phyloP scores from a whole-genome alignment of 495 filamentous ascomycete species.

The Tuber magnatum region DNA sequence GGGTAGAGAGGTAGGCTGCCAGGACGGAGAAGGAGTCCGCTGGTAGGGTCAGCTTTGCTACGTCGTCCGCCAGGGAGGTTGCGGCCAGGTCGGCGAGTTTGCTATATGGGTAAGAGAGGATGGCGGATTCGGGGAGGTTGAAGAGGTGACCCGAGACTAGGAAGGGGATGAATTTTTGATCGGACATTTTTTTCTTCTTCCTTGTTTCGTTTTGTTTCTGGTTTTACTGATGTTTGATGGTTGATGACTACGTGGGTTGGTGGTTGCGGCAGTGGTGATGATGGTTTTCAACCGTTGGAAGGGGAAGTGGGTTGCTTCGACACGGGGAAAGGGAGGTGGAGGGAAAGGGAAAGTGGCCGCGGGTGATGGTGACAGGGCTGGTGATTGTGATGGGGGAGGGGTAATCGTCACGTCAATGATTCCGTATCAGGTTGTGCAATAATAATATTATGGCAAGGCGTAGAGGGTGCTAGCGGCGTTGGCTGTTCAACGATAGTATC shows the following conservation, averaged over 20 bases:
- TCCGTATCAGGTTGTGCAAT: neutral
- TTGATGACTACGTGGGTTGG: constrained; percentile 3
- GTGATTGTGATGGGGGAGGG: neutral
- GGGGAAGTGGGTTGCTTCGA: neutral
- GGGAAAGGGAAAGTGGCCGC: neutral
- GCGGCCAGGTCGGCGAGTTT: constrained; percentile 27
- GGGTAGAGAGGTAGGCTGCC: constrained; percentile 18
- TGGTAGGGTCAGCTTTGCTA: constrained; percentile 20
- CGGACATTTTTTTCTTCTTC: constrained; percentile 7
- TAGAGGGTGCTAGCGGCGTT: neutral
- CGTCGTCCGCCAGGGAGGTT: constrained; percentile 20
- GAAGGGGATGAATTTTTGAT: constrained; percentile 21
- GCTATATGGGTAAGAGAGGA: constrained; percentile 24
- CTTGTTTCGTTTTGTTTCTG: neutral
- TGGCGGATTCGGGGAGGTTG: constrained; percentile 18
- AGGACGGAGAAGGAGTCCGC: constrained; percentile 19
- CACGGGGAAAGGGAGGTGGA: neutral
- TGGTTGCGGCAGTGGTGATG: neutral
- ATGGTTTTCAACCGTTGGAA: neutral
- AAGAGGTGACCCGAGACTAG: constrained; percentile 22
- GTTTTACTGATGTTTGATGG: neutral
- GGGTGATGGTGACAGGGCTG: neutral
- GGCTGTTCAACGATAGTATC: neutral
- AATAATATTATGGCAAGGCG: neutral
- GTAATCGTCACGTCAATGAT: neutral